These are phyloP conservation scores for Gnetum montanum DNA, from an alignment of 75 land plant genomes.

Conservation along the genomic window DNA sequence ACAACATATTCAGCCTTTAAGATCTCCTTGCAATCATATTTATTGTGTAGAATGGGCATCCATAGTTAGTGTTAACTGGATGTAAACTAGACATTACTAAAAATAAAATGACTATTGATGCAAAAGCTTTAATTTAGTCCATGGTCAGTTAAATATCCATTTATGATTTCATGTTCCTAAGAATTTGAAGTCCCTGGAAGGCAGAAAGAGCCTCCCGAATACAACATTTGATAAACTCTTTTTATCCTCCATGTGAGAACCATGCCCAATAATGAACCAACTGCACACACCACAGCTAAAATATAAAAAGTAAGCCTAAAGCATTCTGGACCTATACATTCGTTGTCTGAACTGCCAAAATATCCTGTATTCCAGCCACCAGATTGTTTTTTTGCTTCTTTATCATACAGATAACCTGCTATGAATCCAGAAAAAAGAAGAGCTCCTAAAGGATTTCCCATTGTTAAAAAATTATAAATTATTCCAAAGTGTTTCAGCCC, in stretches of 20 bases:
- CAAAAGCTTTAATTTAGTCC: no score
- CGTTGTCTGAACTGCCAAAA: not conserved
- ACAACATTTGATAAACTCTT: conserved; percentile 73
- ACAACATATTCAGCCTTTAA: no score
- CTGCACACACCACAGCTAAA: conserved; percentile 52
- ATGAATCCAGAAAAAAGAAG: conserved; percentile 73
- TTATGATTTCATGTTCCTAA: no score
- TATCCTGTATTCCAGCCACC: not conserved
- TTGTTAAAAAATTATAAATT: conserved; percentile 72
- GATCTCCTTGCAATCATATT: no score
- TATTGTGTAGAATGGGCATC: no score
- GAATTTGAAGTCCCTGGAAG: conserved; percentile 16
- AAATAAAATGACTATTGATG: no score
- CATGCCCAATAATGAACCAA: conserved; percentile 53
- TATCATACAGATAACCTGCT: conserved; percentile 79
- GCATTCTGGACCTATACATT: conserved; percentile 68
- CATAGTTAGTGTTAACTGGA: no score
- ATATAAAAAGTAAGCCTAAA: conserved; percentile 70
- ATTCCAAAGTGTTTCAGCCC: conserved; percentile 85
- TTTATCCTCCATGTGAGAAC: conserved; percentile 47
- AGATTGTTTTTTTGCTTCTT: conserved; percentile 52
- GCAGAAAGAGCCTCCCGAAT: conserved; percentile 58
- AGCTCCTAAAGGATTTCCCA: conserved; percentile 83
- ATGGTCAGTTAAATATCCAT: no score
- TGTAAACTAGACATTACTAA: no score